These are phyloP conservation scores for Aspergillus ochraceus DNA, from an alignment of 2,329 filamentous ascomycete species.

Conservation along the genomic window DNA sequence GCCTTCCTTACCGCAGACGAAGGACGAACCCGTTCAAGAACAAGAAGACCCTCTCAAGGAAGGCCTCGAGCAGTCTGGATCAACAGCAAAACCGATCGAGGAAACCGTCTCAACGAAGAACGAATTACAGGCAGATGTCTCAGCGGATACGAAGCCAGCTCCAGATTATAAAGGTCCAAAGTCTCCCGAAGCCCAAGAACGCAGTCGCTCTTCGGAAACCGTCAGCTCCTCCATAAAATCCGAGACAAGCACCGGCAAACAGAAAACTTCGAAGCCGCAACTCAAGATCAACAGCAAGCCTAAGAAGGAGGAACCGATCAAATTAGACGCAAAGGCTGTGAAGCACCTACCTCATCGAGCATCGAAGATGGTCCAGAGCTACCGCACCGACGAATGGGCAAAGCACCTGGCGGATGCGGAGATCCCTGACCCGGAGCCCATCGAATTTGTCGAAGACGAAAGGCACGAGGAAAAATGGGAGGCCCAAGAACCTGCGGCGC, in stretches of 20 bases:
- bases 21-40: background rate
- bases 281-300: constrained; percentile 3
- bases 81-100: background rate
- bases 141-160: background rate
- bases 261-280: constrained; percentile 3
- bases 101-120: background rate
- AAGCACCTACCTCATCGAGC: constrained; percentile 68
- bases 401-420: constrained; percentile 84
- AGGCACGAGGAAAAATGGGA: constrained; percentile 29
- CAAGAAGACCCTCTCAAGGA: background rate
- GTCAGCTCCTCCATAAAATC: background rate
- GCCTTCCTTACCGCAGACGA: background rate
- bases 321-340: constrained; percentile 36
- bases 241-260: background rate
- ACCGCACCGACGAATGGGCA: constrained; percentile 93
- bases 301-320: constrained; percentile 22
- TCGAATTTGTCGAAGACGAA: constrained; percentile 40
- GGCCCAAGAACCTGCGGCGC: constrained; percentile 55
- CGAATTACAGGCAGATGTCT: background rate
- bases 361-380: constrained; percentile 76
- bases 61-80: background rate
- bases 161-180: background rate
- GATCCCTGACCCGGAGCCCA: constrained; percentile 59
- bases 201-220: background rate
- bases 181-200: background rate